These are phyloP conservation scores for Straminergon stramineum DNA, from an alignment of 225 moss, liverwort and hornwort species.

Conservation along the genomic window DNA sequence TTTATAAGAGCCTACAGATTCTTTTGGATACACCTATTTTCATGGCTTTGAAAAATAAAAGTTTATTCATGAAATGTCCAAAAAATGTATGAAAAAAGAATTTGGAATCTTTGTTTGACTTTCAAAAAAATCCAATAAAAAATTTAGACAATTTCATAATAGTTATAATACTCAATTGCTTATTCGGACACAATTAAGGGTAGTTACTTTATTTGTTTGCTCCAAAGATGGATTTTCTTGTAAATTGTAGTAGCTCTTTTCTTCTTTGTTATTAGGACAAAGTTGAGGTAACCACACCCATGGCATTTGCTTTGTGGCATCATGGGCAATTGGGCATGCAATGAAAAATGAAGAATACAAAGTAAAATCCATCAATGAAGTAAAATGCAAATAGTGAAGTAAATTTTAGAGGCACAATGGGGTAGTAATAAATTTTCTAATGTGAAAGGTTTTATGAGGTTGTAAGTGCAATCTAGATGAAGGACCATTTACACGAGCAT, in stretches of 20 bases:
- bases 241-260: background rate
- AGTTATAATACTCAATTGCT: background rate
- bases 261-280: background rate
- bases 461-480: background rate
- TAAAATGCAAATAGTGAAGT: background rate
- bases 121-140: background rate
- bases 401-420: background rate
- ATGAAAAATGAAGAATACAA: background rate
- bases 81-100: background rate
- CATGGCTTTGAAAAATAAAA: background rate
- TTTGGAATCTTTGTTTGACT: background rate
- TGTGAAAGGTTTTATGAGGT: background rate
- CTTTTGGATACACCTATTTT: background rate
- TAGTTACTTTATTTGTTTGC: background rate
- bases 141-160: background rate
- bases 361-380: too few relatives aligned
- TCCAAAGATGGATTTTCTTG: background rate
- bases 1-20: background rate
- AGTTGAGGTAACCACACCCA: background rate
- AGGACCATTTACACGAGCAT: too few relatives aligned
- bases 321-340: background rate
- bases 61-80: background rate
- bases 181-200: background rate
- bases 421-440: background rate
- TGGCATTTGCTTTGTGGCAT: background rate